phyloP scores from a whole-genome alignment of 2,329 filamentous ascomycete species.

The Pochonia chlamydosporia region DNA sequence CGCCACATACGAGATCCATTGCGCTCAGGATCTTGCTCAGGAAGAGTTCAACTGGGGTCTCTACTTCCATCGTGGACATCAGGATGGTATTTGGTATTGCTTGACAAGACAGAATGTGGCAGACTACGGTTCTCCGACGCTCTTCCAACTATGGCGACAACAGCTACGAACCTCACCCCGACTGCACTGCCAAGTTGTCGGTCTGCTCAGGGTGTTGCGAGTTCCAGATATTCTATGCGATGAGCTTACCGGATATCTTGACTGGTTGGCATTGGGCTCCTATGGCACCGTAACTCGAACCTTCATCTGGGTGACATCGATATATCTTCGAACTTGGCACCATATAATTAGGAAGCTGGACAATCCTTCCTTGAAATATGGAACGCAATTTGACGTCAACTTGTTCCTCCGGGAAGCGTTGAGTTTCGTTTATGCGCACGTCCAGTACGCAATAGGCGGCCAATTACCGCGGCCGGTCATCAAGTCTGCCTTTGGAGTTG shows the following conservation, averaged over 20 bases:
- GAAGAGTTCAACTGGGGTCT: slow-evolving; percentile 31
- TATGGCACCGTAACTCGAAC: slow-evolving; percentile 17
- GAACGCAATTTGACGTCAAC: slow-evolving; percentile 19
- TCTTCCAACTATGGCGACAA: slow-evolving; percentile 14
- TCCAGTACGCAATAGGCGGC: slow-evolving; percentile 20
- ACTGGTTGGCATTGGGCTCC: slow-evolving; percentile 23
- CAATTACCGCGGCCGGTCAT: slow-evolving; percentile 25
- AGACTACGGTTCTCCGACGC: slow-evolving; percentile 2
- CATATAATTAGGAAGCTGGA: slow-evolving; percentile 13
- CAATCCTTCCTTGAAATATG: slow-evolving; percentile 4
- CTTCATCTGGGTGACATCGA: slow-evolving; percentile 23
- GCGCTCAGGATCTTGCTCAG: slow-evolving; percentile 13
- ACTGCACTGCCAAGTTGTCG: slow-evolving; percentile 22
- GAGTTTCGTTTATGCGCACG: slow-evolving; percentile 23
- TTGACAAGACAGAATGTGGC: background rate
- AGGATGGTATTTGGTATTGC: slow-evolving; percentile 22
- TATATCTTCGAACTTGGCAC: slow-evolving; percentile 20
- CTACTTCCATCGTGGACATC: slow-evolving; percentile 24
- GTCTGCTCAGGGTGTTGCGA: slow-evolving; percentile 22
- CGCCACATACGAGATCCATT: slow-evolving; percentile 14
- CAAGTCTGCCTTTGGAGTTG: slow-evolving; percentile 15
- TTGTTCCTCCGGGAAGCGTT: slow-evolving; percentile 22
- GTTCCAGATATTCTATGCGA: slow-evolving; percentile 13
- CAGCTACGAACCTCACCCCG: slow-evolving; percentile 20
- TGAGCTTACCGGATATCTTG: slow-evolving; percentile 23